Percentiles rank a stretch among this genome's conserved stretches.
Evolutionary conservation across 345 rosid genomes (phyloP).

Genomic region (Eucalyptus lansdowneana): DNA sequence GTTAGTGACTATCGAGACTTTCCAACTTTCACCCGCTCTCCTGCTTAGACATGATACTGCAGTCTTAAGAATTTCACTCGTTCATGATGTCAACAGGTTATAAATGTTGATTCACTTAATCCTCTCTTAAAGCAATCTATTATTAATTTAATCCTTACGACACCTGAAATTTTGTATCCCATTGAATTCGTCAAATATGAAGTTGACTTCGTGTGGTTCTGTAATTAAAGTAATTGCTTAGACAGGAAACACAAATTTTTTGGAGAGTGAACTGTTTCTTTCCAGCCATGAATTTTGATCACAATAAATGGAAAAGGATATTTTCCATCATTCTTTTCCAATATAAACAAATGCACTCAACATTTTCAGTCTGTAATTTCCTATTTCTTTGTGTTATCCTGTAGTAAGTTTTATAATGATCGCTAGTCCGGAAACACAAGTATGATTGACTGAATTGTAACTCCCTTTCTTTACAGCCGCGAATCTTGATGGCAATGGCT

Average conservation of each 20-base stretch:
- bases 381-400: not conserved
- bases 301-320: not conserved
- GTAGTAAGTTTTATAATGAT: not conserved
- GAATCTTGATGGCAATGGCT: conserved; percentile 92
- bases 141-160: not conserved
- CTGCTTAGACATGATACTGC: not conserved
- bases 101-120: not conserved
- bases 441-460: not conserved
- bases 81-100: not conserved
- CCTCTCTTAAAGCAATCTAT: not conserved
- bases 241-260: not conserved
- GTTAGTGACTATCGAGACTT: not conserved
- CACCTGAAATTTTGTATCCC: not conserved
- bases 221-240: not conserved
- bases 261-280: not conserved
- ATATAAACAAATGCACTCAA: not conserved
- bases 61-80: not conserved
- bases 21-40: not conserved
- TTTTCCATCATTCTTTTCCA: not conserved
- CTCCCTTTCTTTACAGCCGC: conserved; percentile 34
- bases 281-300: not conserved
- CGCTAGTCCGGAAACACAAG: not conserved
- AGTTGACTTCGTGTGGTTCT: not conserved
- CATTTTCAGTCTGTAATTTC: not conserved
- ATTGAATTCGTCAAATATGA: not conserved